A percentile compares a stretch with the other conserved stretches of the same genome.
Conservation (phyloP, 768 basidiomycete genomes). For the Leucosporidium scottii region DNA sequence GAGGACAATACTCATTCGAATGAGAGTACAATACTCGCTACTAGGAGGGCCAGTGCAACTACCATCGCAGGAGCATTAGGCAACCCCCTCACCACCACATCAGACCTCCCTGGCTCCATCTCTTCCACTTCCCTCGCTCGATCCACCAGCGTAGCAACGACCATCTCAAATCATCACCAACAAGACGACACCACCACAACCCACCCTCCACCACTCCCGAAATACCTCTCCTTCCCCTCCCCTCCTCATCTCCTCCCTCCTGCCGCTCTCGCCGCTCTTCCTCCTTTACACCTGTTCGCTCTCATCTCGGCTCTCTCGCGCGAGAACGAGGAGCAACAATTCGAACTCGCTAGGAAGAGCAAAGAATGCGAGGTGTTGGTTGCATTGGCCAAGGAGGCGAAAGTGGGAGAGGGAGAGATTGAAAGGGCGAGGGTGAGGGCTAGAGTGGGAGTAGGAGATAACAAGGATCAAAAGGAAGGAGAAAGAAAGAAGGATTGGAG, state of each 20-base stretch:
- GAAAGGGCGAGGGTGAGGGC: neutral
- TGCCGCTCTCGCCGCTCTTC: neutral
- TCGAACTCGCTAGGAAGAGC: neutral
- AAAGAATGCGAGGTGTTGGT: neutral
- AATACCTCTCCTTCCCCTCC: neutral
- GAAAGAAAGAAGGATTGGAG: neutral
- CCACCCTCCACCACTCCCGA: too few species aligned
- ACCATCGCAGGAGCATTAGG: too few species aligned
- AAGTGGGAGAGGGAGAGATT: constrained; percentile 1
- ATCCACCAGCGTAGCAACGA: too few species aligned
- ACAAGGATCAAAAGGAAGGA: neutral
- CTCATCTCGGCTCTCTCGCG: neutral
- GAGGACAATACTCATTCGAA: too few species aligned
- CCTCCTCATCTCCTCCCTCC: neutral
- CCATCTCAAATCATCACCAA: too few species aligned
- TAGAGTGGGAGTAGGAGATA: neutral
- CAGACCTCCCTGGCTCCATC: too few species aligned
- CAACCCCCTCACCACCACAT: too few species aligned
- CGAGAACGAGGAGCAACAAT: neutral
- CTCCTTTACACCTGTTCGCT: neutral
- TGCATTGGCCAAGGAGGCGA: neutral
- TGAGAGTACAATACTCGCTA: too few species aligned
- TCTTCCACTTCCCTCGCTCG: too few species aligned
- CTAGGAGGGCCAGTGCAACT: too few species aligned
- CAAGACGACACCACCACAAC: too few species aligned